These are phyloP conservation scores for Trametes elegans DNA, from an alignment of 768 basidiomycete genomes.

Conservation along the genomic window DNA sequence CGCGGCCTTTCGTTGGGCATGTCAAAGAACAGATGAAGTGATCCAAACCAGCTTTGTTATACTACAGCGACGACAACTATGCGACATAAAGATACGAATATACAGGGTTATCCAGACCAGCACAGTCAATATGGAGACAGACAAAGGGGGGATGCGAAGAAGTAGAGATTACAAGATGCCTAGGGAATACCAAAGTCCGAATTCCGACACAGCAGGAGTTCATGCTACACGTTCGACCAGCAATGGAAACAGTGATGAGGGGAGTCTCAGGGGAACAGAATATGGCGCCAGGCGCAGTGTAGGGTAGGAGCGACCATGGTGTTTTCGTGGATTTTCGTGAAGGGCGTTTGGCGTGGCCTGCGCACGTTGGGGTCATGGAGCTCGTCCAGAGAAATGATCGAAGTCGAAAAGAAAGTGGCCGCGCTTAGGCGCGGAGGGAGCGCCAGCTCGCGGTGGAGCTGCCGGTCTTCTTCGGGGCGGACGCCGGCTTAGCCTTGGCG, in stretches of 20 bases:
- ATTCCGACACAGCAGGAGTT: constrained; percentile 24
- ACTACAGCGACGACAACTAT: constrained; percentile 22
- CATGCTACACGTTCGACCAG: constrained; percentile 30
- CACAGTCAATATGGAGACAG: constrained; percentile 17
- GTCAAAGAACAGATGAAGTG: background rate
- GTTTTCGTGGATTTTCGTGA: constrained; percentile 23
- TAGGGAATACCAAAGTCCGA: constrained; percentile 28
- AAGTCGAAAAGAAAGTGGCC: constrained; percentile 16
- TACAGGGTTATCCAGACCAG: constrained; percentile 19
- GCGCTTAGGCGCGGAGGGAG: constrained; percentile 44
- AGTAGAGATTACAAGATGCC: constrained; percentile 25
- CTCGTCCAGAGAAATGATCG: constrained; percentile 18
- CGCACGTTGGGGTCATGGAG: constrained; percentile 21
- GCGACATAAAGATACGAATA: constrained; percentile 22
- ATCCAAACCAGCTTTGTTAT: constrained; percentile 29
- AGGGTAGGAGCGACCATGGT: constrained; percentile 9
- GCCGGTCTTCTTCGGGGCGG: constrained; percentile 26
- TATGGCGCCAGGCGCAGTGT: constrained; percentile 17
- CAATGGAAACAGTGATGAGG: constrained; percentile 19
- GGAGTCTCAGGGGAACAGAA: constrained; percentile 13
- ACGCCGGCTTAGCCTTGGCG: constrained; percentile 29
- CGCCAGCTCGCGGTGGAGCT: constrained; percentile 50
- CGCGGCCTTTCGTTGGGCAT: too few species aligned
- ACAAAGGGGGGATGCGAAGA: constrained; percentile 19
- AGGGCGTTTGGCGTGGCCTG: constrained; percentile 17